Evolutionary conservation across 805 yeast genomes (phyloP).

Genomic region (Pichia exigua): DNA sequence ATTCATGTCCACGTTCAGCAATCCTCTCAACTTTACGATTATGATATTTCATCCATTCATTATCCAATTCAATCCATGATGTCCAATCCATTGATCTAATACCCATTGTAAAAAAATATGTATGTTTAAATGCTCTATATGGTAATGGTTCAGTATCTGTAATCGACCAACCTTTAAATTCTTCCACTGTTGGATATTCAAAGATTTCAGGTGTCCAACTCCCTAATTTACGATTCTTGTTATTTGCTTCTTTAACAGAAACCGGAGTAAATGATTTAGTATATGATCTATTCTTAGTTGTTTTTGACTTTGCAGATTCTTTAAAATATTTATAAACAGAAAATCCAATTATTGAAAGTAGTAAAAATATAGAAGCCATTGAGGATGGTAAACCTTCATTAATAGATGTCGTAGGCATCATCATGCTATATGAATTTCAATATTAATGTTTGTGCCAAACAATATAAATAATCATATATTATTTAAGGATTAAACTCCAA

Average conservation of each 20-base stretch:
- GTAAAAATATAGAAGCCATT: neutral
- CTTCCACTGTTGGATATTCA: constrained; percentile 41
- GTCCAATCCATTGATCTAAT: constrained; percentile 54
- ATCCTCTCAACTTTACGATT: constrained; percentile 43
- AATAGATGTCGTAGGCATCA: constrained; percentile 3
- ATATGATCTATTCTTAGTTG: constrained; percentile 5
- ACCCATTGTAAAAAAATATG: constrained; percentile 62
- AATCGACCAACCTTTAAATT: constrained; percentile 42
- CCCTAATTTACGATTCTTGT: constrained; percentile 41
- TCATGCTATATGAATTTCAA: neutral
- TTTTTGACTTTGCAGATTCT: neutral
- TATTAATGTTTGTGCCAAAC: neutral
- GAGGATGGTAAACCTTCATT: neutral
- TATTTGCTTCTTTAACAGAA: constrained; percentile 31
- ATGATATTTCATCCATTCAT: constrained; percentile 54
- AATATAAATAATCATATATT: too few species aligned
- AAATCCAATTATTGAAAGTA: neutral
- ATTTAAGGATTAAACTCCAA: neutral
- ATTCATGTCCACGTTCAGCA: constrained; percentile 36
- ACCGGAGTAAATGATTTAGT: constrained; percentile 23
- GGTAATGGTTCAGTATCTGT: constrained; percentile 46
- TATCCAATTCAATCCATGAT: constrained; percentile 62
- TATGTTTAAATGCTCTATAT: constrained; percentile 61
- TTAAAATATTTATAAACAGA: neutral
- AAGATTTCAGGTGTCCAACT: constrained; percentile 48